Base-by-base conservation (phyloP, 768 basidiomycete species). In the Pulveroboletus sp. region DNA sequence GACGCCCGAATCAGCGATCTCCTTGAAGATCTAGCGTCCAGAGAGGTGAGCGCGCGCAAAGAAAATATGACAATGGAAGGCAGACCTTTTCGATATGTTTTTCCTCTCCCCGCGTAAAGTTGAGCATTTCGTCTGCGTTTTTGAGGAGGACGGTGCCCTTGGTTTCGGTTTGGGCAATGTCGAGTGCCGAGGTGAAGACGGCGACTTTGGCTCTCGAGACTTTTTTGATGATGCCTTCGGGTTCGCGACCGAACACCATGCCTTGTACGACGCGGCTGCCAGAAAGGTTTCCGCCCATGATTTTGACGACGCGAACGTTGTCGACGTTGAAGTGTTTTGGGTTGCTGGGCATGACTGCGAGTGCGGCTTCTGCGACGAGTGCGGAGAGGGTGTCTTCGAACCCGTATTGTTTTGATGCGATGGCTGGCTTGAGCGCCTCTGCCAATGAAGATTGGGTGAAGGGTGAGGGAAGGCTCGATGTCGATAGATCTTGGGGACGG, bases 331-430 rank as follows among this genome's bases (percentile, higher is more conserved):
- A 99, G 69, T 91, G 85, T 64, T 87, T 86, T 8, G 83, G 81
- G 64, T 90, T 90, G 2, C 76, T 65, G 5, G 93, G 91, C 94
- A 98, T 97, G 57, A 97, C 87, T 3, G 85, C 80, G 21, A 98
- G 71, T 0, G 93, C 90, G 1, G 97, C 97, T 61, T 98, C 94
- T 9, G 95, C 89, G 5, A 97, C 94, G 9, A 98, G 80, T 2
- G 75, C 67, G 2, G 94, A 76, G 0, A 98, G 79, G 35, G 77
- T 74, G 46, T 92, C 88, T 70, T 98, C 95, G 38, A 83, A 85
- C 4, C 95, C 95, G 44, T 98, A 97, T 66, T 99, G 97, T 69
- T 99, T 99, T 27, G 95, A 89, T 6, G 95, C 94, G 62, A 99
- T 92, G 10, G 91, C 84, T 10, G 97, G 93, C 57, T 85, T 86